Evolutionary conservation across 2,329 filamentous ascomycete genomes (phyloP), one percentile per base, ranked within the genome.

Genomic region (Scytalidium lignicola): DNA sequence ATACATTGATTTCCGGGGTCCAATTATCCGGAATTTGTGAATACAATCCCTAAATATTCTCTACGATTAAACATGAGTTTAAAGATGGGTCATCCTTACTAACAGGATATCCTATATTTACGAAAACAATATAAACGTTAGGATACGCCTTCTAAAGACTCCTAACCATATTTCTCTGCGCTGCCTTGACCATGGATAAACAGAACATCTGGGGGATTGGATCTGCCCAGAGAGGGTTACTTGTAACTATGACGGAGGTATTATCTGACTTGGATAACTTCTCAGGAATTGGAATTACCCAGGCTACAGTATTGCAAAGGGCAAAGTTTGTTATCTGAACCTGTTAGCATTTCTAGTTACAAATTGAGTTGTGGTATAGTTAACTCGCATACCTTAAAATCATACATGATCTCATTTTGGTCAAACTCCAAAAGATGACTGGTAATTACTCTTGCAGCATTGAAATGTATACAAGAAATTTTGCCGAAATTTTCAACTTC

Each of bases 391-490:
- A 78, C 75, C 58, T 70, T 72, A 46, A 79, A 72, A 48, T 79
- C 76, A 46, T 70, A 65, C 23, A 76, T 63, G 9, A 80, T 70
- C 15, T 74, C 70, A 41, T 70, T 63, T 2, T 74, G 65, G 2
- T 56, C 58, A 44, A 71, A 70, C 28, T 68, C 64, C 6, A 78
- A 58, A 1, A 74, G 62, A 2, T 66, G 62, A 19, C 67, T 70
- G 0, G 68, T 66, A 6, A 66, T 66, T 1, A 79, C 71, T 0
- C 72, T 62, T 2, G 75, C 76, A 0, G 76, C 74, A 54, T 80
- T 80, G 66, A 73, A 79, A 41, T 76, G 69, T 3, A 79, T 65
- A 19, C 71, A 72, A 43, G 76, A 72, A 1, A 77, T 61, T 17
- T 64, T 64, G 17, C 70, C 71, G 41, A 69, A 64, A 1, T 66